These are phyloP conservation scores for Sporisorium exsertum DNA, from an alignment of 1,284 basidiomycete genomes.

Conservation along the genomic window DNA sequence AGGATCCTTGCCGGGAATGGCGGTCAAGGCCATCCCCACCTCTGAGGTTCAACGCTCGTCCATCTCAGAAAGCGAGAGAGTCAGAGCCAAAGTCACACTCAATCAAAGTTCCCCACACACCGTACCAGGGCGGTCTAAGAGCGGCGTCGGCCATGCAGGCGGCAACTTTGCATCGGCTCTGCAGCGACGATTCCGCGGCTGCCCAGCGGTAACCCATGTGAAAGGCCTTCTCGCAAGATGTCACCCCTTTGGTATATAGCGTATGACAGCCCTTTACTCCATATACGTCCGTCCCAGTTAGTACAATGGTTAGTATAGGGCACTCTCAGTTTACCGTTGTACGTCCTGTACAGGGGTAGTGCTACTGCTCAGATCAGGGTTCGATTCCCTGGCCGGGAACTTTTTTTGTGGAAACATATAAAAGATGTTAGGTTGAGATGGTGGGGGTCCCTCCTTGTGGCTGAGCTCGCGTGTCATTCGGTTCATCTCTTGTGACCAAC, in stretches of 20 bases:
- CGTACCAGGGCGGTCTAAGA: background rate
- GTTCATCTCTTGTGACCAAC: background rate
- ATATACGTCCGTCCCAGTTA: conserved; percentile 15
- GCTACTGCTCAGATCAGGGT: conserved; percentile 46
- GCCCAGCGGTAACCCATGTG: conserved; percentile 11
- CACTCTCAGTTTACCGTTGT: conserved; percentile 12
- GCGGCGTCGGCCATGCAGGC: background rate
- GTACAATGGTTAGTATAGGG: conserved; percentile 30
- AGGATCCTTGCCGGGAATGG: background rate
- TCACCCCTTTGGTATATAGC: background rate
- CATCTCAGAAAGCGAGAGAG: background rate
- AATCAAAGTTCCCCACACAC: conserved; percentile 1
- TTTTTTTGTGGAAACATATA: background rate
- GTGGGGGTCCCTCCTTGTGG: background rate
- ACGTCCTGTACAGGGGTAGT: background rate
- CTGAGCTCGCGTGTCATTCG: background rate
- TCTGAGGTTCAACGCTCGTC: background rate
- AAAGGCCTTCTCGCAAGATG: background rate
- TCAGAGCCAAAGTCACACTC: background rate
- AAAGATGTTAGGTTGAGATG: too few relatives aligned
- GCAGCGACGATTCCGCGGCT: background rate
- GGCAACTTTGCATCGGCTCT: conserved; percentile 5
- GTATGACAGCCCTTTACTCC: too few relatives aligned
- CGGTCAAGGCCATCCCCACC: background rate
- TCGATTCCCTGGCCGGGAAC: conserved; percentile 54